Conservation (phyloP, 2,329 filamentous ascomycete genomes). For the Ilyonectria robusta region DNA sequence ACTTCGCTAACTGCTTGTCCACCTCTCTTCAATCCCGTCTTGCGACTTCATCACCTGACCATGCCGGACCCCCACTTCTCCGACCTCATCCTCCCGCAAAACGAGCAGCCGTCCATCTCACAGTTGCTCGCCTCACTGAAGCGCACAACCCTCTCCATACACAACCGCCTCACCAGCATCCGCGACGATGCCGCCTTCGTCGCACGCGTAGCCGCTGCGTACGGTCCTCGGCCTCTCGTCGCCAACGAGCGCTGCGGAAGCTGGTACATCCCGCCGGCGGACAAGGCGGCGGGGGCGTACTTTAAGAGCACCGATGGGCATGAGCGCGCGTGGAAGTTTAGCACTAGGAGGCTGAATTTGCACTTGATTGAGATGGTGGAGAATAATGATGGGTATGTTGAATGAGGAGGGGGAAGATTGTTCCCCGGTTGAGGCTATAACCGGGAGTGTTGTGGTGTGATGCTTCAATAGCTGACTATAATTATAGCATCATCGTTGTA, state of each 20-base stretch:
- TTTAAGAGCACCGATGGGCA: constrained; percentile 99
- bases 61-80: constrained; percentile 51
- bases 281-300: constrained; percentile 83
- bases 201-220: constrained; percentile 67
- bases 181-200: constrained; percentile 83
- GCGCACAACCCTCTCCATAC: constrained; percentile 81
- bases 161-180: constrained; percentile 88
- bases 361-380: constrained; percentile 81
- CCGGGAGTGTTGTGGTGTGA: not conserved
- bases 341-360: constrained; percentile 85
- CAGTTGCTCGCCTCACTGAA: constrained; percentile 80
- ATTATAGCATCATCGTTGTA: constrained; percentile 80
- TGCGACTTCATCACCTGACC: not conserved
- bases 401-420: not conserved
- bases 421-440: not conserved
- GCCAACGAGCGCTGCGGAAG: constrained; percentile 96
- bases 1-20: constrained; percentile 8
- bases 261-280: constrained; percentile 85
- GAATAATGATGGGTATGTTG: constrained; percentile 73
- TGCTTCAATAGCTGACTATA: constrained; percentile 6
- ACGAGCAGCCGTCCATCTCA: constrained; percentile 78
- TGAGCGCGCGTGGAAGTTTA: constrained; percentile 91
- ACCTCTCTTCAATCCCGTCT: not conserved
- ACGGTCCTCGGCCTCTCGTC: constrained; percentile 75
- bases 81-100: constrained; percentile 65